Conservation (phyloP, 2,329 filamentous ascomycete genomes). For the Phialocephala sp. region DNA sequence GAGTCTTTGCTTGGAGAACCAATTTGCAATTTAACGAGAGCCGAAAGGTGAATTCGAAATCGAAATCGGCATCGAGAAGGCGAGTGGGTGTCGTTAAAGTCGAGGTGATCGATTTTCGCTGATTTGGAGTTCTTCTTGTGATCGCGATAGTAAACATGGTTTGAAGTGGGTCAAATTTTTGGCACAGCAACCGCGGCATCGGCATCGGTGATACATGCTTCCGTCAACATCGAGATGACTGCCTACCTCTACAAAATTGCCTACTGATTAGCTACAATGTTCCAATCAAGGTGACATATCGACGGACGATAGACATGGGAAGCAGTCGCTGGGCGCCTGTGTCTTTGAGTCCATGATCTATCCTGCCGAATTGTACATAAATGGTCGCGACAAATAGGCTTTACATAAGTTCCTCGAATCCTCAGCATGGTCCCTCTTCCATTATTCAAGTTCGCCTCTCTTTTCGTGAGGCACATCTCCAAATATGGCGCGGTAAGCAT, state of each 20-base stretch:
- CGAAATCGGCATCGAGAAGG: neutral
- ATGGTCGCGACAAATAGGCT: neutral
- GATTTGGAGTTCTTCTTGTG: neutral
- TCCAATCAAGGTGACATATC: neutral
- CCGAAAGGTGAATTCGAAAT: neutral
- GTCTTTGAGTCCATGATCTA: conserved; percentile 4
- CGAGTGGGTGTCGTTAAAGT: neutral
- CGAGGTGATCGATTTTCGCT: neutral
- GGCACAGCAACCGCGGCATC: conserved; percentile 17
- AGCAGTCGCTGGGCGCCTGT: conserved; percentile 14
- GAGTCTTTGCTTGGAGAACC: neutral
- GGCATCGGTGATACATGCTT: neutral
- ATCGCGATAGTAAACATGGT: conserved; percentile 17
- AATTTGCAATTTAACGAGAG: neutral
- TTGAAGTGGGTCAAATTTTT: conserved; percentile 1
- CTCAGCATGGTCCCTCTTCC: conserved; percentile 66
- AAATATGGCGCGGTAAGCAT: conserved; percentile 70
- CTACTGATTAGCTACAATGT: neutral
- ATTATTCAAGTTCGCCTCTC: conserved; percentile 69
- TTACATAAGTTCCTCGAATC: neutral
- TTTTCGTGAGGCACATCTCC: conserved; percentile 69
- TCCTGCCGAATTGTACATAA: neutral
- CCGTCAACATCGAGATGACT: neutral
- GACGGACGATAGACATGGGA: neutral
- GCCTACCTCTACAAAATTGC: neutral